A percentile compares a stretch with the other conserved stretches of the same genome.
Conservation (phyloP, 202 grass and related monocot genomes). For the Setaria italica region DNA sequence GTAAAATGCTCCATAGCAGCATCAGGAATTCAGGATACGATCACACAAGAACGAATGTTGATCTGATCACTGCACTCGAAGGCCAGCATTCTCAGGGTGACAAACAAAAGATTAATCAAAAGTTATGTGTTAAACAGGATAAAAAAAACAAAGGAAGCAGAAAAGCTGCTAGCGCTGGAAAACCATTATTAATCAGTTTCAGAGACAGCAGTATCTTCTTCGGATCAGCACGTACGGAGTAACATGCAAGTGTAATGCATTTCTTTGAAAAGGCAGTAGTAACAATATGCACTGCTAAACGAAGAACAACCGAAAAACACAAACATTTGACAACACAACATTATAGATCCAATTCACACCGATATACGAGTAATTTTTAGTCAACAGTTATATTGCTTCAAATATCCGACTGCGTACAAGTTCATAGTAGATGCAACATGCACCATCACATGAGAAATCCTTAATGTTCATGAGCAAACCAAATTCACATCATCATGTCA, state of each 20-base stretch:
- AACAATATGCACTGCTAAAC: not conserved
- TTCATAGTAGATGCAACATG: constrained; percentile 23
- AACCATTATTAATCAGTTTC: no score
- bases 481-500: constrained; percentile 19
- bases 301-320: not conserved
- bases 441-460: not conserved
- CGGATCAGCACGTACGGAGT: not conserved
- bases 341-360: not conserved
- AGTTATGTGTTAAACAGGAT: no score
- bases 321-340: not conserved
- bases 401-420: not conserved
- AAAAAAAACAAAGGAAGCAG: no score
- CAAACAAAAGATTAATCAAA: no score
- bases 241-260: not conserved
- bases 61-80: no score
- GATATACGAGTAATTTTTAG: not conserved
- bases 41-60: no score
- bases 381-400: constrained; percentile 1
- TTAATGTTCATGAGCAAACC: constrained; percentile 12
- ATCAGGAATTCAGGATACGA: no score
- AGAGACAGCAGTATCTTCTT: no score
- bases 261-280: not conserved
- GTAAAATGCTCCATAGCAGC: no score
- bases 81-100: no score
- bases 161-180: no score